phyloP scores from a whole-genome alignment of 305 asterid genomes.

The Fraxinus angustifolia region DNA sequence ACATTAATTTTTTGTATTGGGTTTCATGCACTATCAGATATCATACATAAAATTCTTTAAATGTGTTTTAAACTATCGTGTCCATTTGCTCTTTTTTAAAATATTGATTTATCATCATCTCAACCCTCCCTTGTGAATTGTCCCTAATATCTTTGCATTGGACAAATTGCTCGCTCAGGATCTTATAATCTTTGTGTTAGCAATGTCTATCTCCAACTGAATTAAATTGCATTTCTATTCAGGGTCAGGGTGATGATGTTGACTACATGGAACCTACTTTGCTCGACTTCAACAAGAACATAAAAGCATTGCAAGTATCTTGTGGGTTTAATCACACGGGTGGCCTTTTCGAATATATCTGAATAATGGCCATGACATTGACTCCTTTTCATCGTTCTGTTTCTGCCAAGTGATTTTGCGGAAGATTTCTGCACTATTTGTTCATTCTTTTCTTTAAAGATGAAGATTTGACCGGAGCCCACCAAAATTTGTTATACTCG shows the following conservation, averaged over 20 bases:
- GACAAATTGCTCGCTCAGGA: background rate
- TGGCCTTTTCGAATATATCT: slow-evolving; percentile 45
- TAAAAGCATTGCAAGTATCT: slow-evolving; percentile 65
- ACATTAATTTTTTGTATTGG: background rate
- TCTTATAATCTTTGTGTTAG: background rate
- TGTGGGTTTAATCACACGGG: slow-evolving; percentile 96
- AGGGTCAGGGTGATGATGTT: slow-evolving; percentile 81
- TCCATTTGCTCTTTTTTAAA: background rate
- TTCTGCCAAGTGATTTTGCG: background rate
- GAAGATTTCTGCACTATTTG: background rate
- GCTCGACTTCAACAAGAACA: slow-evolving; percentile 42
- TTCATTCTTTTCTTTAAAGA: background rate
- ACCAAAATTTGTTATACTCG: background rate
- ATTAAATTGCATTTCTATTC: background rate
- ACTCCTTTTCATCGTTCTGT: background rate
- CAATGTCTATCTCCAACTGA: background rate
- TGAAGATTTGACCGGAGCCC: background rate
- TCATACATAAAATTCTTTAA: too few relatives aligned
- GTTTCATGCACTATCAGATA: background rate
- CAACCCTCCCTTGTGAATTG: background rate
- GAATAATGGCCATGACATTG: slow-evolving; percentile 6
- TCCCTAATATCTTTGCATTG: background rate
- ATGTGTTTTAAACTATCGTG: background rate
- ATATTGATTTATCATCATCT: background rate
- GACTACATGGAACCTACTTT: slow-evolving; percentile 59